Base-by-base conservation (phyloP, 2,329 filamentous ascomycete species). In the Dothideomycetes sp. region DNA sequence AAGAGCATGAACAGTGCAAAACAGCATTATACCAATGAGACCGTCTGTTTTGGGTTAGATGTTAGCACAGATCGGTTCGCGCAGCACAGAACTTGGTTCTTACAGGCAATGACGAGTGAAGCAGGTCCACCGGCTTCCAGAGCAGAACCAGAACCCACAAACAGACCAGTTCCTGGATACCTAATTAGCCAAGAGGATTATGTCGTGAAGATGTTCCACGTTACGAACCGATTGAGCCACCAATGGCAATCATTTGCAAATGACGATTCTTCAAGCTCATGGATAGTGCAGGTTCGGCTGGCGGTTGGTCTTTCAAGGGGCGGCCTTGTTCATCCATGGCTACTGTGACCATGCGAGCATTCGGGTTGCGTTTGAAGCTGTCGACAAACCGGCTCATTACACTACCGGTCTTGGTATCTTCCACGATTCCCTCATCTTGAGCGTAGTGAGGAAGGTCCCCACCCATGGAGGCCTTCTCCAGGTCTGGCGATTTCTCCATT, bases 241-340 rank as follows among this genome's bases (percentile, higher is more conserved):
- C 87, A 50, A 95, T 94, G 11, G 89, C 89, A 68, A 95, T 95
- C 89, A 95, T 95, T 66, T 95, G 88, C 56, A 95, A 58, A 66
- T 96, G 89, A 35, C 87, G 73, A 16, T 79, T 78, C 63, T 93
- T 91, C 50, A 94, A 64, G 58, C 78, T 39, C 32, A 86, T 72
- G 37, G 82, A 77, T 37, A 96, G 69, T 5, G 81, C 77, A 34
- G 84, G 80, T 47, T 79, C 72, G 4, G 84, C 82, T 2, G 85
- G 22, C 7, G 22, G 22, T 27, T 27, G 22, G 22, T 27, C 22
- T 12, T 27, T 27, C 7, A 27, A 12, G 7, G 22, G 22, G 22
- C 22, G 22, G 7, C 22, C 22, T 12, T 27, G 22, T 7, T 27
- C 22, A 60, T 75, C 69, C 5, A 66, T 66, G 38, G 67, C 69